Evolutionary conservation across 495 filamentous ascomycete genomes (phyloP).

Genomic region (Podospora pseudoanserina): DNA sequence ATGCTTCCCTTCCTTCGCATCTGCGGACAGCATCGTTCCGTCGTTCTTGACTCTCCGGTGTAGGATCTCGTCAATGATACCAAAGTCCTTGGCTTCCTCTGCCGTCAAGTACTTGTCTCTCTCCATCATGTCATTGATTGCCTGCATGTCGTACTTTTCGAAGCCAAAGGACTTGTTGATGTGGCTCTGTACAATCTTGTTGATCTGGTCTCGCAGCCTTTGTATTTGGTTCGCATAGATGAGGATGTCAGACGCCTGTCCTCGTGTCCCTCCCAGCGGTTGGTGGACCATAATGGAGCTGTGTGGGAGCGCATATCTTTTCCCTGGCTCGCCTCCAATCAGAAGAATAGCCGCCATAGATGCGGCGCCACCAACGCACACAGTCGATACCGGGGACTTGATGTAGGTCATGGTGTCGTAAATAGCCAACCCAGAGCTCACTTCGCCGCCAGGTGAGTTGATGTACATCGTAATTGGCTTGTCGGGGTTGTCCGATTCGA

Average conservation of each 20-base stretch:
- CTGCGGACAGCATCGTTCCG: conserved; percentile 22
- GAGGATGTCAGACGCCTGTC: conserved; percentile 87
- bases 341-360: conserved; percentile 91
- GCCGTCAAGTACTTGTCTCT: conserved; percentile 91
- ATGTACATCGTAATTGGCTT: conserved; percentile 97
- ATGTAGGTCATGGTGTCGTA: conserved; percentile 99
- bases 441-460: conserved; percentile 93
- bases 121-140: conserved; percentile 94
- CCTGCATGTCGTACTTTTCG: conserved; percentile 60
- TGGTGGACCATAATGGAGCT: conserved; percentile 96
- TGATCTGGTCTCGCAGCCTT: conserved; percentile 76
- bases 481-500: conserved; percentile 90
- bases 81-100: conserved; percentile 80
- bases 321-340: conserved; percentile 78
- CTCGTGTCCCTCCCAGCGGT: conserved; percentile 84
- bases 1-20: conserved; percentile 22
- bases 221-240: conserved; percentile 98
- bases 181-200: conserved; percentile 84
- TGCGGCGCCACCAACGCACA: conserved; percentile 91
- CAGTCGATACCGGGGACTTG: conserved; percentile 82
- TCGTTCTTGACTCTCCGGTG: conserved; percentile 43
- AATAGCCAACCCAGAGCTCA: conserved; percentile 91
- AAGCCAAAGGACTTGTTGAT: conserved; percentile 67
- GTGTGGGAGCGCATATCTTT: conserved; percentile 85
- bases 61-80: conserved; percentile 87